Evolutionary conservation across 1,284 basidiomycete species (phyloP).

Genomic region (Austroboletus olivaceoglutinosus): DNA sequence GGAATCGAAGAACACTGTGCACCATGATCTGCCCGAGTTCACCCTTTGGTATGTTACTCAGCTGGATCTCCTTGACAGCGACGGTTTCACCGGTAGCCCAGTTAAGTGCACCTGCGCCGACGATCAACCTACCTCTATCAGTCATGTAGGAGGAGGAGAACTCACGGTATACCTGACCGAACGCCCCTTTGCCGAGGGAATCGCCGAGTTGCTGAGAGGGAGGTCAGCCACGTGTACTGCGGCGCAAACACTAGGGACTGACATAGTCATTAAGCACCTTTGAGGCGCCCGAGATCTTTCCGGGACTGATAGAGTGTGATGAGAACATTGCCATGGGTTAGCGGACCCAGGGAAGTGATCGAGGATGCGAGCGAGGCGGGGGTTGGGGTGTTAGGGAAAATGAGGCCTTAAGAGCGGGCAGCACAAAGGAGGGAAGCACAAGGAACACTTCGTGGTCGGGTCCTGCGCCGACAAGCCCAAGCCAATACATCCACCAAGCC

Average conservation of each 20-base stretch:
- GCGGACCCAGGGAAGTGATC: not conserved
- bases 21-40: slow-evolving; percentile 98
- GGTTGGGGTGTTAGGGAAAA: not conserved
- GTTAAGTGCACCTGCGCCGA: slow-evolving; percentile 77
- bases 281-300: slow-evolving; percentile 36
- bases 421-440: slow-evolving; percentile 13
- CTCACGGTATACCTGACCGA: slow-evolving; percentile 91
- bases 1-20: slow-evolving; percentile 32
- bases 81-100: slow-evolving; percentile 97
- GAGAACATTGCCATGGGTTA: slow-evolving; percentile 43
- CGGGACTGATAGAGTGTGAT: slow-evolving; percentile 40
- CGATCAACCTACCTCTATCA: slow-evolving; percentile 2
- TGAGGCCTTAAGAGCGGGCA: slow-evolving; percentile 12
- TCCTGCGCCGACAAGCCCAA: slow-evolving; percentile 38
- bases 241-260: slow-evolving; percentile 23
- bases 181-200: slow-evolving; percentile 91
- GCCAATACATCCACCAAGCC: slow-evolving; percentile 16
- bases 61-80: slow-evolving; percentile 91
- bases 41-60: slow-evolving; percentile 89
- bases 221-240: slow-evolving; percentile 9
- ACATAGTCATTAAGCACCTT: slow-evolving; percentile 63
- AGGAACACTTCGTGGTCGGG: slow-evolving; percentile 32
- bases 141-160: slow-evolving; percentile 18
- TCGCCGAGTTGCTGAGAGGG: slow-evolving; percentile 85
- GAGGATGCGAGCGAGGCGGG: not conserved